These are phyloP conservation scores for Macroventuria anomochaeta DNA, from an alignment of 2,329 filamentous ascomycete genomes.

Conservation along the genomic window DNA sequence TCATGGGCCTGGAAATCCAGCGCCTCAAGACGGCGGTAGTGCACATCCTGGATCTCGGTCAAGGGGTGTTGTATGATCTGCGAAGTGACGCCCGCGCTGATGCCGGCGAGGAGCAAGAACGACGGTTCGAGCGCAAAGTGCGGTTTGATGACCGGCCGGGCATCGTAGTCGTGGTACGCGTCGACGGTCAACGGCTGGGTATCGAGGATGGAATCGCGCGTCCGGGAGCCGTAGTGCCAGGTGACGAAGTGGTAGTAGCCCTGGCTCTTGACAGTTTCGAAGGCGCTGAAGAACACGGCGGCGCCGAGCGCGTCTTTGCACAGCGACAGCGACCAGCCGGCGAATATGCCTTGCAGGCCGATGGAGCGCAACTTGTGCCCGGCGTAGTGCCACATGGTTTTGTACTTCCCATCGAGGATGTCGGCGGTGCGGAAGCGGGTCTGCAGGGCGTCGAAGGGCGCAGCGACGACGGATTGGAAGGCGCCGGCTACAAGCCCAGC, in stretches of 20 bases:
- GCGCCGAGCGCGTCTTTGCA: constrained; percentile 73
- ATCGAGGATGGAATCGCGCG: constrained; percentile 34
- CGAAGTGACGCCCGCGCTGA: constrained; percentile 71
- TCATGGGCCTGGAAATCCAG: constrained; percentile 66
- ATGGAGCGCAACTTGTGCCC: constrained; percentile 73
- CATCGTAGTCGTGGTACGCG: constrained; percentile 33
- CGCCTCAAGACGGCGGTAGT: constrained; percentile 75
- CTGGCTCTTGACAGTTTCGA: constrained; percentile 79
- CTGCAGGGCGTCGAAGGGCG: constrained; percentile 77
- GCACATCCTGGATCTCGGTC: constrained; percentile 72
- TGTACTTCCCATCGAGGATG: constrained; percentile 65
- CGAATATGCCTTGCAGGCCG: constrained; percentile 73
- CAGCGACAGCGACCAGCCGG: constrained; percentile 73
- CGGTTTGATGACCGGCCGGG: constrained; percentile 66
- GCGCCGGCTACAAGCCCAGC: constrained; percentile 73
- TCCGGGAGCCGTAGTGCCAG: constrained; percentile 65
- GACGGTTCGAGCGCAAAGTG: constrained; percentile 78
- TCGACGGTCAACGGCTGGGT: constrained; percentile 4
- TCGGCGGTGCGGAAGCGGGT: constrained; percentile 72
- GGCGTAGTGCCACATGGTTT: constrained; percentile 76
- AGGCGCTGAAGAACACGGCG: constrained; percentile 75
- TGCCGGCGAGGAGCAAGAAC: constrained; percentile 73
- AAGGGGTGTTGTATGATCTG: constrained; percentile 75
- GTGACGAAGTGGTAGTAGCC: constrained; percentile 73
- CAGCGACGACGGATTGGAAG: constrained; percentile 74